Evolutionary conservation across 257 asterid species (phyloP).

Genomic region (Solanum phureja): DNA sequence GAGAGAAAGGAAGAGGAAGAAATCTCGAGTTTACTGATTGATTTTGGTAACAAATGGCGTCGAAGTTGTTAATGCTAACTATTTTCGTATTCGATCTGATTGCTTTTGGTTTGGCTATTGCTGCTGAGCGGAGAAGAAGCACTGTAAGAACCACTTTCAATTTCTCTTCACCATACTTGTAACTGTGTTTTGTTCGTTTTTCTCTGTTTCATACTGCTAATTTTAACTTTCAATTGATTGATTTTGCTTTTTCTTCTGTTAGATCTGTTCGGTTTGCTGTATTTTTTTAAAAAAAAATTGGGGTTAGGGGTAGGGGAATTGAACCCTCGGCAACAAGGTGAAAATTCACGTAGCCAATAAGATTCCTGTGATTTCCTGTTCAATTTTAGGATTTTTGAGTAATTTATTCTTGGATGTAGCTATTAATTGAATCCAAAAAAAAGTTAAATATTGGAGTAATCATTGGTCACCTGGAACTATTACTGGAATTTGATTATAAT

Average conservation of each 20-base stretch:
- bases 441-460: background rate
- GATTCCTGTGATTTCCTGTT: background rate
- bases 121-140: constrained; percentile 90
- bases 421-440: background rate
- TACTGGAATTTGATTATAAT: background rate
- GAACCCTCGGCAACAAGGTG: background rate
- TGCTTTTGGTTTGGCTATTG: constrained; percentile 82
- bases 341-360: background rate
- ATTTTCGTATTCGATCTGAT: constrained; percentile 61
- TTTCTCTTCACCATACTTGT: background rate
- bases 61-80: constrained; percentile 41
- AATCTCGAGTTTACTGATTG: constrained; percentile 4
- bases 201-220: background rate
- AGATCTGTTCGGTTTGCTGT: background rate
- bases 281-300: background rate
- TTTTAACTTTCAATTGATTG: background rate
- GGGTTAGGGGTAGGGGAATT: background rate
- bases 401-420: background rate
- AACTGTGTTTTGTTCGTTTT: background rate
- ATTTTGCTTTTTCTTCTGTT: background rate
- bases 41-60: constrained; percentile 41
- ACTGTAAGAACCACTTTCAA: constrained; percentile 20
- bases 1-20: constrained; percentile 16
- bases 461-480: background rate
- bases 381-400: background rate